phyloP scores from a whole-genome alignment of 2,329 filamentous ascomycete species.

The Microdochium paspali region DNA sequence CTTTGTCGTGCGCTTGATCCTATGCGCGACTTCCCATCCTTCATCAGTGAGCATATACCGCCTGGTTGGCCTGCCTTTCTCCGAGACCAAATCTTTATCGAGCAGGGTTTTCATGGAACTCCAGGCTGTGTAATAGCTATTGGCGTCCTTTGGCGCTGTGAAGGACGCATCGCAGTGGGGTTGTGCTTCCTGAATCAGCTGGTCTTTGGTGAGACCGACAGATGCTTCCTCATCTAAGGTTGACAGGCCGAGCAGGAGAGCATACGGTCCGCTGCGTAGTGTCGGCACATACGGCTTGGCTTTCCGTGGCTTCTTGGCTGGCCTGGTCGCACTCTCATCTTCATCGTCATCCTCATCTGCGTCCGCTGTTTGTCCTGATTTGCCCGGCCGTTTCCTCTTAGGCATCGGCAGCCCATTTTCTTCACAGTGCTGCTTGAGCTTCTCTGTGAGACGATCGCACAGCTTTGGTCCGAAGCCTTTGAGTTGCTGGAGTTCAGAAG shows the following conservation, averaged over 20 bases:
- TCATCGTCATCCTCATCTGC: constrained; percentile 25
- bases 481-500: constrained; percentile 63
- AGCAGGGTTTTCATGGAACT: constrained; percentile 70
- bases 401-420: constrained; percentile 63
- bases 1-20: constrained; percentile 43
- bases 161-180: constrained; percentile 67
- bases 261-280: constrained; percentile 67
- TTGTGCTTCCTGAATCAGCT: constrained; percentile 61
- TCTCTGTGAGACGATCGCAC: constrained; percentile 57
- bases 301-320: constrained; percentile 49
- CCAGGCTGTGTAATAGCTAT: constrained; percentile 72
- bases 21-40: constrained; percentile 64
- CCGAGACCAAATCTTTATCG: constrained; percentile 64
- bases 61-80: constrained; percentile 57
- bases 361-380: constrained; percentile 17
- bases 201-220: constrained; percentile 54
- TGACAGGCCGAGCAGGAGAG: constrained; percentile 58
- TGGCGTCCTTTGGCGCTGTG: constrained; percentile 55
- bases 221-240: constrained; percentile 44
- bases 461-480: constrained; percentile 66
- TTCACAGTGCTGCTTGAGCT: constrained; percentile 49
- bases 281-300: constrained; percentile 62
- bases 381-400: constrained; percentile 28
- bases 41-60: constrained; percentile 67
- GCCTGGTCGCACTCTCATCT: constrained; percentile 18